Evolutionary conservation across 2,329 filamentous ascomycete species (phyloP), one percentile per base, ranked within the genome.

Genomic region (Pyrenochaeta sp.): DNA sequence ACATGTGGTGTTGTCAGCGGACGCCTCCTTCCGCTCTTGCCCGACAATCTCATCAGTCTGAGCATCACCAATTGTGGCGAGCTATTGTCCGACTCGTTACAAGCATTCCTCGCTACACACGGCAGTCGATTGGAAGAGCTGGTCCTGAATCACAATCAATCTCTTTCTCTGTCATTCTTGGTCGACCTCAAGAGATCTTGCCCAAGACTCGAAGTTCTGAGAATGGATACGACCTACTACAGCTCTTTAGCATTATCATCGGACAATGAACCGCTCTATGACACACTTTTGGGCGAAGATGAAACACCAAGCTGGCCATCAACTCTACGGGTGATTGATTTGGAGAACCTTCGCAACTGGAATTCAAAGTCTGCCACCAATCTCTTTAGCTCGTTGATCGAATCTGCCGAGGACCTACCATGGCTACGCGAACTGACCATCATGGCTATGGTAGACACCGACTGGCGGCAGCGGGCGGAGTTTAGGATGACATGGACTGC

Each of bases 11-110:
- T 89, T 22, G 80, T 90, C 44, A 88, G 88, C 60, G 80, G 84
- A 6, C 75, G 77, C 7, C 77, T 95, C 13, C 74, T 96, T n/a
- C 77, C 81, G 1, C 75, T 82, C 3, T 73, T 96, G 6, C 90
- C 92, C 1, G 77, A 74, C 8, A 80, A 75, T 3, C 76, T 97
- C 14, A 73, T 79, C 31, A 81, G 82, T 31, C 77, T 97, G 3
- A 87, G 87, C 52, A 75, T 96, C 11, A 83, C 85, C 53, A 93
- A 94, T 58, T 96, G 91, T 63, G 86, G 86, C 72, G 83, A 88
- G 49, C 72, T 96, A 7, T 84, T 79, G 4, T 87, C 89, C 1
- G 78, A 84, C 3, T 80, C 85, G 45, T 72, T 96, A 15, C 74
- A 77, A 18, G 65, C 71, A 0, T 96, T 88, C 60, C 77, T 96